A percentile compares a stretch with the other conserved stretches of the same genome.
These are phyloP conservation scores for Cercophora scortea DNA, from an alignment of 495 filamentous ascomycete genomes.

Conservation along the genomic window DNA sequence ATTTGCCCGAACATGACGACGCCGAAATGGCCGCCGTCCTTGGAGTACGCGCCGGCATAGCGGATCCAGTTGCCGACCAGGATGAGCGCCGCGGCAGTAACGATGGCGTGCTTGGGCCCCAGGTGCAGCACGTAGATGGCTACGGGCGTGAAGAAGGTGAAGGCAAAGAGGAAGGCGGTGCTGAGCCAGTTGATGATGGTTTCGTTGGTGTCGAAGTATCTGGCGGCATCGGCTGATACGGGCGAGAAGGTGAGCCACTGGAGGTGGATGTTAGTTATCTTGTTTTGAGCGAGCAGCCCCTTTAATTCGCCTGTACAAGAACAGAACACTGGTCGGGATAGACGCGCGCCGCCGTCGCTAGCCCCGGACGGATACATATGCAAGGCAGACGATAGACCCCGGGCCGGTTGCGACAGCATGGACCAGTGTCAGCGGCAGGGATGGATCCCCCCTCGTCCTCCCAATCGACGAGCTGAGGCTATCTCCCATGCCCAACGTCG, in stretches of 20 bases:
- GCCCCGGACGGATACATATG: no score
- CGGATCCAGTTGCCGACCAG: conserved; percentile 89
- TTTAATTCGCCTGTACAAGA: no score
- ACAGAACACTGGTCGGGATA: no score
- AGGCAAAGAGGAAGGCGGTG: conserved; percentile 80
- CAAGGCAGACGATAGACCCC: no score
- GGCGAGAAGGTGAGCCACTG: conserved; percentile 93
- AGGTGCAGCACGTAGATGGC: conserved; percentile 73
- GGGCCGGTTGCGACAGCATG: no score
- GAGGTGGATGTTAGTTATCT: not conserved
- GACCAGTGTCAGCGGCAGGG: no score
- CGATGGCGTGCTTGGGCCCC: conserved; percentile 71
- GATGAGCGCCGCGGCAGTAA: conserved; percentile 61
- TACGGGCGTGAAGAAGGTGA: conserved; percentile 62
- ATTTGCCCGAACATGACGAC: conserved; percentile 93
- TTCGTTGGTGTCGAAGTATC: conserved; percentile 67
- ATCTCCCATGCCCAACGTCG: no score
- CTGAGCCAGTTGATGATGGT: conserved; percentile 87
- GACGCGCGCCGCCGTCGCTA: no score
- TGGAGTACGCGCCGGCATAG: conserved; percentile 51
- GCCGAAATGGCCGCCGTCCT: conserved; percentile 52
- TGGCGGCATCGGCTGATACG: conserved; percentile 65
- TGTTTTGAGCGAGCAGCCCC: not conserved
- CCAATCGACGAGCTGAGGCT: no score
- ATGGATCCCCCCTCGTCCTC: no score